Base-by-base conservation (phyloP, 805 yeast species). In the Maudiozyma pseudohumilis region DNA sequence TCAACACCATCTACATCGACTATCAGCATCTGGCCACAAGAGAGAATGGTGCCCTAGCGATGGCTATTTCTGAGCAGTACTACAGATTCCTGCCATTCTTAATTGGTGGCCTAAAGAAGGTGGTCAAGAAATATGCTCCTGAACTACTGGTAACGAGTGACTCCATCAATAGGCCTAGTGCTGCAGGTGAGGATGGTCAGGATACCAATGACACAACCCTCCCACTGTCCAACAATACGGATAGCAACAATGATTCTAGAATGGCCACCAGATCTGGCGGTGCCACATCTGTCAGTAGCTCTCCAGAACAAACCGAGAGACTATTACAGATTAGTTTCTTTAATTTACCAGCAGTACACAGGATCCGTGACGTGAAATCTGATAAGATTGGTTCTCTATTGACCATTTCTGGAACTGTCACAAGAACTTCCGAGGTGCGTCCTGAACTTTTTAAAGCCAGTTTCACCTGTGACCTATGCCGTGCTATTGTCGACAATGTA, bases 381-480 rank as follows among this genome's bases (percentile, higher is more conserved):
- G 94, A 84, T 48, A 80, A 80, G 46, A 80, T 92, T 40, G 98
- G 97, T 12, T 69, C 82, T 8, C 69, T 89, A 43, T 70, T 86
- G 65, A 69, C 89, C 8, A 82, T 89, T 24, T 77, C 89, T 7
- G 98, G 97, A 39, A 92, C 98, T 0, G 95, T 92, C 4, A 89
- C 97, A 0, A 75, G 97, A 58, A 86, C 97, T 0, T 80, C 94
- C 17, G 97, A 92, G 63, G 96, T 92, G 10, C 75, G 97, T 40
- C 98, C 98, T 0, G 98, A 92, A 60, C 69, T 92, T 43, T 85
- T 70, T 65, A 75, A 72, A 42, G 98, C 86, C 11, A 72, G 88
- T 20, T 92, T 92, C 60, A 75, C 84, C 2, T 92, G 98, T 66
- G 95, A 85, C 50, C 65, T 75, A 55, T 92, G 98, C 60, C 73